A percentile compares a stretch with the other conserved stretches of the same genome.
phyloP scores from a whole-genome alignment of 1,284 basidiomycete species.

The Ustilago nuda region DNA sequence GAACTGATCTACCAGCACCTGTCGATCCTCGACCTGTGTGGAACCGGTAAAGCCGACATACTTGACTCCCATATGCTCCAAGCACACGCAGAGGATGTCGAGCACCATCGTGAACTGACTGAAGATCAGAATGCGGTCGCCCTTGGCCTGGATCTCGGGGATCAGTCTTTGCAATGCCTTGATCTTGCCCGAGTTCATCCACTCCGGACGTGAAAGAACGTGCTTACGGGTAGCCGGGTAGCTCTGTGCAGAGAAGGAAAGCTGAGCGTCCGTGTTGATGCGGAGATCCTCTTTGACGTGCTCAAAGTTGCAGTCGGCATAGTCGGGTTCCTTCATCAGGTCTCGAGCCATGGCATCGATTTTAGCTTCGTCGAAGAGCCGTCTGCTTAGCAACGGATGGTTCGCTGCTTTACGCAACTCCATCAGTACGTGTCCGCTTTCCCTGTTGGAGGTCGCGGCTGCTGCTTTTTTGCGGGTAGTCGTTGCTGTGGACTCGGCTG shows the following conservation, averaged over 20 bases:
- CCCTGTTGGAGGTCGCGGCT: slow-evolving; percentile 29
- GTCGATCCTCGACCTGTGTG: slow-evolving; percentile 92
- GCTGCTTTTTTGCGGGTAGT: slow-evolving; percentile 25
- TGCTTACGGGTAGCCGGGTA: slow-evolving; percentile 74
- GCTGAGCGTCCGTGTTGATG: slow-evolving; percentile 68
- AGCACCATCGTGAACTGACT: slow-evolving; percentile 75
- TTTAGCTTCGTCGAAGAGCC: slow-evolving; percentile 81
- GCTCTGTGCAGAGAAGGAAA: slow-evolving; percentile 53
- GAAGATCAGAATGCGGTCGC: slow-evolving; percentile 89
- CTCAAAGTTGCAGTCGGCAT: slow-evolving; percentile 63
- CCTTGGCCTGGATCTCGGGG: slow-evolving; percentile 77
- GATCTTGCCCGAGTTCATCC: slow-evolving; percentile 91
- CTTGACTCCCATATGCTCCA: slow-evolving; percentile 80
- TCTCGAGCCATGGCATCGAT: slow-evolving; percentile 82
- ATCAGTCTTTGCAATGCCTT: slow-evolving; percentile 80
- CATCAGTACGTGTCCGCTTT: slow-evolving; percentile 83
- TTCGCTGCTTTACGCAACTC: slow-evolving; percentile 93
- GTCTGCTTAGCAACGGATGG: slow-evolving; percentile 94
- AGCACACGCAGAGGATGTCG: slow-evolving; percentile 83
- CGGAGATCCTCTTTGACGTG: slow-evolving; percentile 67
- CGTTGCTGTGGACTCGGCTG: neutral
- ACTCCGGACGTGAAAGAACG: slow-evolving; percentile 80
- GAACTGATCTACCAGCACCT: slow-evolving; percentile 94
- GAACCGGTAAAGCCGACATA: slow-evolving; percentile 92
- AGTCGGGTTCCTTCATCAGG: slow-evolving; percentile 87